These are phyloP conservation scores for Exserohilum rostratum DNA, from an alignment of 2,329 filamentous ascomycete species.

Conservation along the genomic window DNA sequence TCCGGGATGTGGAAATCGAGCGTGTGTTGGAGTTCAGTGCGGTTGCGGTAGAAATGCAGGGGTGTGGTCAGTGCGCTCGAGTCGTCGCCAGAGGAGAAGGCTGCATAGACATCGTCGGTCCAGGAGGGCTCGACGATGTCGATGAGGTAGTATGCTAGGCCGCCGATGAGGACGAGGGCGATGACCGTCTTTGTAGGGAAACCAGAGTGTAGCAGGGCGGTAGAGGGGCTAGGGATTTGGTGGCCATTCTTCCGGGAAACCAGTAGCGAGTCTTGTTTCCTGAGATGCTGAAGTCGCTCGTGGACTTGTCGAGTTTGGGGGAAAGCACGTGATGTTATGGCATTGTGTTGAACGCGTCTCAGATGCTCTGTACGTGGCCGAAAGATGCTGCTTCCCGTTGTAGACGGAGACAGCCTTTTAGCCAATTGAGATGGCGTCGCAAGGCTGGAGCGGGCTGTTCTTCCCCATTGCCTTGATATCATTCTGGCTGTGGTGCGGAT, in stretches of 20 bases:
- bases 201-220: constrained; percentile 27
- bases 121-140: constrained; percentile 28
- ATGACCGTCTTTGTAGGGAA: constrained; percentile 44
- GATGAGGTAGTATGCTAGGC: constrained; percentile 31
- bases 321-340: constrained; percentile 25
- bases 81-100: constrained; percentile 21
- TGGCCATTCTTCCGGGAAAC: not conserved
- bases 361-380: constrained; percentile 15
- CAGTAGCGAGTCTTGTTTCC: not conserved
- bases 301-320: constrained; percentile 3
- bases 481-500: constrained; percentile 3
- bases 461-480: constrained; percentile 18
- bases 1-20: constrained; percentile 35
- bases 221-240: not conserved
- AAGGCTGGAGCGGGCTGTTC: constrained; percentile 4
- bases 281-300: not conserved
- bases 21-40: constrained; percentile 37
- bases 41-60: constrained; percentile 34
- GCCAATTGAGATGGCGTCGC: constrained; percentile 2
- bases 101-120: constrained; percentile 26
- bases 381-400: constrained; percentile 14
- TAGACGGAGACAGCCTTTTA: constrained; percentile 5
- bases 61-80: constrained; percentile 18
- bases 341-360: constrained; percentile 15
- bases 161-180: constrained; percentile 29